phyloP scores from a whole-genome alignment of 176 grass and related monocot species.

The Tuctoria greenei region DNA sequence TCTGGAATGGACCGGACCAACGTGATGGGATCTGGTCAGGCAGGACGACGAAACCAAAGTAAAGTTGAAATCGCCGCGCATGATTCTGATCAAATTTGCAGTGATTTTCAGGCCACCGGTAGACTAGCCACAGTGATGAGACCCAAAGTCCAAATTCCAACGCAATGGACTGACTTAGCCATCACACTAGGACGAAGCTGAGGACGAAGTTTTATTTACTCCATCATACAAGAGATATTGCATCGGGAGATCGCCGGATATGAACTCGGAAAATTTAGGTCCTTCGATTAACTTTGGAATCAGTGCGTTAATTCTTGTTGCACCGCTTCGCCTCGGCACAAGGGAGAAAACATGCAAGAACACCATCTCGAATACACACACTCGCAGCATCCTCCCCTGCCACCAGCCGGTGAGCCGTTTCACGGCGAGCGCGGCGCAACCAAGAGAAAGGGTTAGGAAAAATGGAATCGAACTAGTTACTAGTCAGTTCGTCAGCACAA shows the following conservation, averaged over 20 bases:
- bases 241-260: neutral
- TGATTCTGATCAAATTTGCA: neutral
- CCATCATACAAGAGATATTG: neutral
- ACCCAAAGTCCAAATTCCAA: neutral
- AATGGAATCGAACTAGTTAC: neutral
- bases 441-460: neutral
- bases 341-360: slow-evolving; percentile 19
- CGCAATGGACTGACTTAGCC: neutral
- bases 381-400: slow-evolving; percentile 28
- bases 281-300: neutral
- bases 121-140: neutral
- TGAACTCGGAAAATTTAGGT: neutral
- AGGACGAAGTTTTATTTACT: too few relatives aligned
- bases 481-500: neutral
- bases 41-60: neutral
- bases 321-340: neutral
- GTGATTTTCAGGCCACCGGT: neutral
- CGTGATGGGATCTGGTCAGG: neutral
- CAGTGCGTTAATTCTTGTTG: neutral
- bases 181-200: too few relatives aligned
- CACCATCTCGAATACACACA: neutral
- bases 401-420: neutral
- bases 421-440: slow-evolving; percentile 8
- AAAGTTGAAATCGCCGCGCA: too few relatives aligned
- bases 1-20: neutral